Conservation (phyloP, 176 grass and related monocot genomes). For the Eleusine indica region DNA sequence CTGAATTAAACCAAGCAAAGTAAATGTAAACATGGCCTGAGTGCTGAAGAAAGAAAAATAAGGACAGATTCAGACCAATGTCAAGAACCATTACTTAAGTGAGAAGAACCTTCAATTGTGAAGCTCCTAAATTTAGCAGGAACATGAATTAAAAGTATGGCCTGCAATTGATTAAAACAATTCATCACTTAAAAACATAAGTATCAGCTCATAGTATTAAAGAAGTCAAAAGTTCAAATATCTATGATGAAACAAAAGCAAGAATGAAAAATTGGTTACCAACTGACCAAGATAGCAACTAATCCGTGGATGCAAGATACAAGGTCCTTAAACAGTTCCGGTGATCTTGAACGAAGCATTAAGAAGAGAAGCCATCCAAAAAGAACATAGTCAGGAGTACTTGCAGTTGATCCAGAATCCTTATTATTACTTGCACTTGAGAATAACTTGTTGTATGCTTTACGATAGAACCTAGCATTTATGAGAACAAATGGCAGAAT, state of each 20-base stretch:
- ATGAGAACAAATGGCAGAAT: conserved; percentile 2
- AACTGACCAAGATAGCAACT: conserved; percentile 83
- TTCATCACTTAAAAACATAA: conserved; percentile 19
- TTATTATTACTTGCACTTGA: conserved; percentile 45
- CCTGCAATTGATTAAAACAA: conserved; percentile 53
- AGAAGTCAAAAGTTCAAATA: conserved; percentile 1
- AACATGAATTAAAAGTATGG: conserved; percentile 89
- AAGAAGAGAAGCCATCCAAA: conserved; percentile 95
- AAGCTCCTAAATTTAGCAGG: conserved; percentile 75
- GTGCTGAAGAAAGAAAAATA: conserved; percentile 20
- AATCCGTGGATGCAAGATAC: conserved; percentile 88
- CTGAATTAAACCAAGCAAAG: conserved; percentile 49
- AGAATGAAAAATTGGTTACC: not conserved
- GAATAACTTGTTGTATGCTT: conserved; percentile 80
- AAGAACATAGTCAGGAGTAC: conserved; percentile 50
- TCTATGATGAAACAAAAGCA: conserved; percentile 29
- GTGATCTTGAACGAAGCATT: conserved; percentile 66
- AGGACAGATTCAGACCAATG: conserved; percentile 23
- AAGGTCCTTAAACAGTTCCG: conserved; percentile 73
- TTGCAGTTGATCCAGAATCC: conserved; percentile 35
- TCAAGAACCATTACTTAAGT: conserved; percentile 64
- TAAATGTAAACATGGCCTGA: conserved; percentile 28
- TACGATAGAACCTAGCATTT: conserved; percentile 74
- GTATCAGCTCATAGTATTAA: conserved; percentile 5
- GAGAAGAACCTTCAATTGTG: conserved; percentile 70